Evolutionary conservation across 164 flowering plant genomes (phyloP), one percentile per base, ranked within the genome.

Genomic region (Dillenia turbinata): DNA sequence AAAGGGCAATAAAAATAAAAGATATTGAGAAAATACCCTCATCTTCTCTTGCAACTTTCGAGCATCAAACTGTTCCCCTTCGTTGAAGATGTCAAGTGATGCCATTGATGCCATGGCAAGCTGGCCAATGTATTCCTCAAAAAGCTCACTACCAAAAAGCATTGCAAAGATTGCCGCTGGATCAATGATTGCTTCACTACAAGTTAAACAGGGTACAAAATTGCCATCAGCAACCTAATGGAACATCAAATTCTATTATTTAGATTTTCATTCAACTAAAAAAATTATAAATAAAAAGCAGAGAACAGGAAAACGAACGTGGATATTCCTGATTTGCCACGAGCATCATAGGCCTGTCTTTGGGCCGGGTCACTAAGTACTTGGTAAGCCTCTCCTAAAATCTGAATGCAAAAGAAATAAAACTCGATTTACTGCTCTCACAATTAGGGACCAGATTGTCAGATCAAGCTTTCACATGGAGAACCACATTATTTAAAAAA

Each of bases 61-160:
- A 54, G 88, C 60, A 84, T 95, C 97, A 68, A 95, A 68, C 47
- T 83, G 86, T 57, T 91, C 97, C 44, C 87, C 89, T 70, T 92
- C 97, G 45, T 88, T 69, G 77, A 81, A 87, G 48, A 91, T 80
- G 78, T 95, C 97, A 69, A 88, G 76, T 52, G 99, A 95, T 71
- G 99, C 97, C 97, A 95, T 88, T 60, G 99, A 95, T 67, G 96
- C 96, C 97, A 95, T 92, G 43, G 99, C 97, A 73, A 92, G 94
- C 79, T 95, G 94, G 56, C 99, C 99, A 59, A 95, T 90, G 76
- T 95, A 95, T 54, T 89, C 97, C 78, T 95, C 99, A 75, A 95
- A 95, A 71, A 92, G 96, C 71, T 95, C 99, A 77, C 97, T 95
- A 67, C 99, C 99, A 69, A 95, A 95, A 60, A 95, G 99, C 97